Evolutionary conservation across 768 basidiomycete species (phyloP), one percentile per base, ranked within the genome.

Genomic region (Leccinum fibrillosum): DNA sequence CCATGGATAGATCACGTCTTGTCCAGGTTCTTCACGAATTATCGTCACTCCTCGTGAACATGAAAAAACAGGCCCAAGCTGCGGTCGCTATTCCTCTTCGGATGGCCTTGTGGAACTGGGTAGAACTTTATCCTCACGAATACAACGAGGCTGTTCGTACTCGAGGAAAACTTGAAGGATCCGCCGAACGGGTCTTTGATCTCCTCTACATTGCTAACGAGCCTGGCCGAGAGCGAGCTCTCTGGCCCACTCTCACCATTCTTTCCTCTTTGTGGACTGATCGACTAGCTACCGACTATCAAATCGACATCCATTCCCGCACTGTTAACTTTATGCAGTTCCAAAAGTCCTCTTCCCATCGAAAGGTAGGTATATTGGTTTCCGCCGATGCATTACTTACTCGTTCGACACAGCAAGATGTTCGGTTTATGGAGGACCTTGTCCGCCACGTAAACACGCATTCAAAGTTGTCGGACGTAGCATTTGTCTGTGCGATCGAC

Each of bases 61-160:
- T 96, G 85, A 85, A 83, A 62, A 80, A 78, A 34, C 86, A 90
- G 42, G 82, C 86, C 0, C 91, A 92, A 57, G 72, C 81, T 13
- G 86, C 88, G 1, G 80, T 94, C 50, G 85, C 92, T 0, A 76
- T 82, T 26, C 83, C 88, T 26, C 78, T 96, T 35, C 84, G 92
- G 21, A 78, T 82, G 28, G 91, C 90, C 1, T 77, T 96, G 26
- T 95, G 94, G 93, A 92, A 89, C 61, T 96, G 92, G 92, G 86
- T 95, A 32, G 86, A 89, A 30, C 76, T 83, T 23, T 90, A 87
- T 66, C 88, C 91, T 0, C 74, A 77, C 5, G 91, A 97, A 68
- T 96, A 86, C 69, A 86, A 87, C 54, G 86, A 92, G 7, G 79
- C 84, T 5, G 79, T 93, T 37, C 77, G 81, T 10, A 76, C 78